Percentiles rank a stretch among this genome's conserved stretches.
phyloP scores from a whole-genome alignment of 495 filamentous ascomycete genomes.

The Penicillium robsamsonii region DNA sequence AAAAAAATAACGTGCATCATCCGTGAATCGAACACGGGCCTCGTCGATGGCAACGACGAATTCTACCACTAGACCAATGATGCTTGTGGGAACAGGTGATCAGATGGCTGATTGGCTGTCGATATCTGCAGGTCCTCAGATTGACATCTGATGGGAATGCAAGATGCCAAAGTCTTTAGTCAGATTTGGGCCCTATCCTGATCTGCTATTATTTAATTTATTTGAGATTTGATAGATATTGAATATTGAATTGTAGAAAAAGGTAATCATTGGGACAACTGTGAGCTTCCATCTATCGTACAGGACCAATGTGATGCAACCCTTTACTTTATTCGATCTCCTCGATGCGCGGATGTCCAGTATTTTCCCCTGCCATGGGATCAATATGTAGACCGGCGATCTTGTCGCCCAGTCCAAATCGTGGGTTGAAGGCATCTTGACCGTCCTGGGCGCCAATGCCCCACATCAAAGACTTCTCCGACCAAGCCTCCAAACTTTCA shows the following conservation, averaged over 20 bases:
- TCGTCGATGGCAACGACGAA: conserved; percentile 60
- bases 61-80: conserved; percentile 61
- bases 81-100: conserved; percentile 23
- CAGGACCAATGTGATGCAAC: background rate
- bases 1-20: conserved; percentile 42
- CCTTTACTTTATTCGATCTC: conserved; percentile 48
- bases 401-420: conserved; percentile 34
- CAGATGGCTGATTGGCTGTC: conserved; percentile 1
- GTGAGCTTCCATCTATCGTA: too few species aligned
- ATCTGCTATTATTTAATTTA: background rate
- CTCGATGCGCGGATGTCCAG: conserved; percentile 44
- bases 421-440: conserved; percentile 20
- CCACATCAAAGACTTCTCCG: conserved; percentile 54
- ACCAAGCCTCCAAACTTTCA: conserved; percentile 71
- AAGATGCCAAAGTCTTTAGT: too few species aligned
- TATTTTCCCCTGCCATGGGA: conserved; percentile 33
- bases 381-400: conserved; percentile 42
- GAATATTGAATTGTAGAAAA: background rate
- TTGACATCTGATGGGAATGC: background rate
- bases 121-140: background rate
- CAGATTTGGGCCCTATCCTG: too few species aligned
- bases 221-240: background rate
- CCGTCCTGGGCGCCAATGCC: conserved; percentile 32
- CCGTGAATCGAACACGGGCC: conserved; percentile 60
- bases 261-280: background rate